phyloP scores from a whole-genome alignment of 768 basidiomycete species.

The Suillus bovinus region DNA sequence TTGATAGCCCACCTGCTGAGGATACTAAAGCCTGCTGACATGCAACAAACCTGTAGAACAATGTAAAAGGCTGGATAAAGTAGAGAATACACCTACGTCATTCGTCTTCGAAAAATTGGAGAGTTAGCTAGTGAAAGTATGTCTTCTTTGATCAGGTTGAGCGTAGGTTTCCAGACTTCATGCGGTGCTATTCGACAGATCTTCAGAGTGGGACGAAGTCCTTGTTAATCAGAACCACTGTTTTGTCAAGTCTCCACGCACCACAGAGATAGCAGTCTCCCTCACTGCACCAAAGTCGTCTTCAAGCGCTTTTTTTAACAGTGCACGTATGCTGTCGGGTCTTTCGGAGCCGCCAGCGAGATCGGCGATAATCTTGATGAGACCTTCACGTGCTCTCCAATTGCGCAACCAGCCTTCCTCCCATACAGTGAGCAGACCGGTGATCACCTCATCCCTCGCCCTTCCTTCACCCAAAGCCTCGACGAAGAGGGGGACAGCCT shows the following conservation, averaged over 20 bases:
- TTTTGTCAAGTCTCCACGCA: slow-evolving; percentile 41
- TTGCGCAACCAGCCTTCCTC: slow-evolving; percentile 54
- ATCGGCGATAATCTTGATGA: slow-evolving; percentile 55
- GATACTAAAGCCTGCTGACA: slow-evolving; percentile 63
- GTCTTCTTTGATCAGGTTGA: slow-evolving; percentile 41
- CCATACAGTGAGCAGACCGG: slow-evolving; percentile 55
- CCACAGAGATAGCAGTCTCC: slow-evolving; percentile 66
- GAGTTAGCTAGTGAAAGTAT: slow-evolving; percentile 48
- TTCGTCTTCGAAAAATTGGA: slow-evolving; percentile 55
- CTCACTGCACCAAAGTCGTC: slow-evolving; percentile 86
- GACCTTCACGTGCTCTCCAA: slow-evolving; percentile 82
- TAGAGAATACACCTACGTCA: slow-evolving; percentile 57
- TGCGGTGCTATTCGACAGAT: slow-evolving; percentile 2
- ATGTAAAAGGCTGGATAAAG: slow-evolving; percentile 17
- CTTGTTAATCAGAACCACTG: slow-evolving; percentile 10
- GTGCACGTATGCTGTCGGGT: slow-evolving; percentile 46
- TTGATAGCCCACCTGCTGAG: slow-evolving; percentile 34
- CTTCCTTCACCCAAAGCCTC: slow-evolving; percentile 47
- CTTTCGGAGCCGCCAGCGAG: slow-evolving; percentile 47
- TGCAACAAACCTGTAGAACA: slow-evolving; percentile 61
- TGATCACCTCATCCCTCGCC: slow-evolving; percentile 46
- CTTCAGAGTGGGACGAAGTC: background rate
- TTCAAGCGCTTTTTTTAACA: slow-evolving; percentile 63
- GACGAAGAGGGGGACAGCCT: slow-evolving; percentile 61
- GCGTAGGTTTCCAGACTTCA: slow-evolving; percentile 32